Evolutionary conservation across 2,329 filamentous ascomycete species (phyloP).

Genomic region (Plenodomus tracheiphilus): DNA sequence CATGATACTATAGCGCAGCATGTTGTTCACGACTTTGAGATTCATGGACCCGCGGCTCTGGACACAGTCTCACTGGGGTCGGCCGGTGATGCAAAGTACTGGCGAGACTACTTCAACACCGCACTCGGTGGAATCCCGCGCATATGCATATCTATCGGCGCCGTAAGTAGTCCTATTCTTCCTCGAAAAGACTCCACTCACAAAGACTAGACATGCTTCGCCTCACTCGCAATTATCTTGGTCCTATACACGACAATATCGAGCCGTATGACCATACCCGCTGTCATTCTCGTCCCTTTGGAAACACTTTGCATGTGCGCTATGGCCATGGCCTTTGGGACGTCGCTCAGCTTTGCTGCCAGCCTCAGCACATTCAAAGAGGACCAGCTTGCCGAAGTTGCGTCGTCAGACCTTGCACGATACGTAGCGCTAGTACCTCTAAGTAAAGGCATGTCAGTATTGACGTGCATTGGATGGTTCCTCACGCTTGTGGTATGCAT

Average conservation of each 20-base stretch:
- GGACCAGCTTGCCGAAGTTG: slow-evolving; percentile 12
- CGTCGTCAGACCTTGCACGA: slow-evolving; percentile 17
- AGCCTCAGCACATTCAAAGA: slow-evolving; percentile 14
- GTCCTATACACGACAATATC: slow-evolving; percentile 21
- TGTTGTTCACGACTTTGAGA: slow-evolving; percentile 23
- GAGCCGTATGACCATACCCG: slow-evolving; percentile 20
- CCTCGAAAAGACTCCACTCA: slow-evolving; percentile 12
- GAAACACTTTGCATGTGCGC: slow-evolving; percentile 28
- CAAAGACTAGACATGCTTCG: slow-evolving; percentile 20
- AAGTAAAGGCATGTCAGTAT: slow-evolving; percentile 22
- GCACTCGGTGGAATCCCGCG: slow-evolving; percentile 15
- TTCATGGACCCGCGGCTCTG: slow-evolving; percentile 20
- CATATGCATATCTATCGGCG: slow-evolving; percentile 30
- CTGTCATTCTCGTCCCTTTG: slow-evolving; percentile 21
- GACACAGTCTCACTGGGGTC: slow-evolving; percentile 10
- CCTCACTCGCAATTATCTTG: slow-evolving; percentile 17
- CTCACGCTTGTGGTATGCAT: slow-evolving; percentile 21
- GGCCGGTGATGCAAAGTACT: slow-evolving; percentile 13
- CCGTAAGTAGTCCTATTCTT: slow-evolving; percentile 16
- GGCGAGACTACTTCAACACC: slow-evolving; percentile 22
- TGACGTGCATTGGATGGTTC: slow-evolving; percentile 20
- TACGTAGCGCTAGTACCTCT: slow-evolving; percentile 27
- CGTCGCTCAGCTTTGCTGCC: slow-evolving; percentile 23
- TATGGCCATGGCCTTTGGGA: slow-evolving; percentile 26
- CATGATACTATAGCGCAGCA: slow-evolving; percentile 2